phyloP scores from a whole-genome alignment of 228 moss, liverwort and hornwort genomes.

The Sphagnum magellanicum region DNA sequence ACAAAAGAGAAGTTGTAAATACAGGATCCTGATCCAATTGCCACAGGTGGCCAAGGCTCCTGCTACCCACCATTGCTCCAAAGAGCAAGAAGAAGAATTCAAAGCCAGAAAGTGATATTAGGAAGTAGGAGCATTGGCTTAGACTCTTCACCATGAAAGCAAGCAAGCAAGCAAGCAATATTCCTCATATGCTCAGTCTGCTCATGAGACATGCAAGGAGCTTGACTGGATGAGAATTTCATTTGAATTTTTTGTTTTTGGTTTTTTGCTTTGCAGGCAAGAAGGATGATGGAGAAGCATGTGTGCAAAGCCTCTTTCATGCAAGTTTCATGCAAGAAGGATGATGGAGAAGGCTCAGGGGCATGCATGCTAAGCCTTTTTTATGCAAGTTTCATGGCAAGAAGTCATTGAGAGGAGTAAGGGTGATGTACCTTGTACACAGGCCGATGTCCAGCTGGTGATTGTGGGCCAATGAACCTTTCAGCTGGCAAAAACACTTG shows the following conservation, averaged over 20 bases:
- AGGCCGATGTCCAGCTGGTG: slow-evolving; percentile 66
- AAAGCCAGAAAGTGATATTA: too few species aligned
- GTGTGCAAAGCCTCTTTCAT: neutral
- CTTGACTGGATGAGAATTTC: too few species aligned
- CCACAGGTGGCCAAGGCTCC: too few species aligned
- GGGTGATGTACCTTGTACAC: slow-evolving; percentile 37
- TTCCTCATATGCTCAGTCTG: neutral
- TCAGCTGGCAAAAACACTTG: slow-evolving; percentile 44
- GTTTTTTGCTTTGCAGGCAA: too few species aligned
- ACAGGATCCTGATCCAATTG: too few species aligned
- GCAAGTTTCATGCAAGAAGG: neutral
- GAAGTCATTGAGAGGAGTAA: neutral
- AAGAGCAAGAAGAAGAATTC: too few species aligned
- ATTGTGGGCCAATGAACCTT: slow-evolving; percentile 50
- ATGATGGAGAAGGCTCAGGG: neutral
- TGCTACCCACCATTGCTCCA: neutral
- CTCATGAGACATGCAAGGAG: too few species aligned
- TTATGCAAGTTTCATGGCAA: neutral
- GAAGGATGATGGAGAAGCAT: neutral
- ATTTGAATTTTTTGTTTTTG: too few species aligned
- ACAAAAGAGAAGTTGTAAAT: too few species aligned
- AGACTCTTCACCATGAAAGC: neutral
- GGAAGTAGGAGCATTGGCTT: too few species aligned
- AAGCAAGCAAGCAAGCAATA: slow-evolving; percentile 1
- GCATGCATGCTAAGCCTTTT: neutral